Base-by-base conservation (phyloP, 257 asterid genomes). In the Henckelia pumila region DNA sequence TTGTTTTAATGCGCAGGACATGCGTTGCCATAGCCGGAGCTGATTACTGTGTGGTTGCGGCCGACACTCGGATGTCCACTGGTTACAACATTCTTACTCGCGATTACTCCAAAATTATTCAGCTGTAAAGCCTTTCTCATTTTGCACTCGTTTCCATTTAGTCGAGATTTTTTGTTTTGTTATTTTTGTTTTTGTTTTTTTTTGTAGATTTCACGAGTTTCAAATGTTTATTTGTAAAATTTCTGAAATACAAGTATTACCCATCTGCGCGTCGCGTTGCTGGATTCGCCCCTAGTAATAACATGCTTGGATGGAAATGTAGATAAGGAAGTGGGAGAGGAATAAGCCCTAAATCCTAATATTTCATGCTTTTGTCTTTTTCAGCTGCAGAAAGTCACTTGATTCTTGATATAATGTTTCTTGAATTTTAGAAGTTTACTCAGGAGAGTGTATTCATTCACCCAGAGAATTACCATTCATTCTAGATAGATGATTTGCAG, bases 1-100 rank as follows among this genome's bases (percentile, higher is more conserved):
- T 26, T 64, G 72, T 61, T 24, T 11, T 59, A 56, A 14, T 56
- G 28, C 64, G 84, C 83, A 92, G 98, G 79, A 92, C 97, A 5
- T 84, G 89, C 24, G 98, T 89, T 28, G 98, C 98, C 61, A 70
- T 92, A 64, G 98, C 98, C 9, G 98, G 97, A 67, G 81, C 95
- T 11, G 96, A 89, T 82, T 92, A 92, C 85, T 92, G 98, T 60
- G 98, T 92, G 74, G 77, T 92, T 76, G 98, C 98, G 30, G 90
- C 95, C 25, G 96, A 92, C 76, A 92, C 96, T 81, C 88, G 98
- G 49, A 82, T 89, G 95, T 87, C 97, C 71, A 83, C 88, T 17
- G 98, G 96, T 68, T 83, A 80, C 81, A 83, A 67, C 61, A 83
- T 83, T 74, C 97, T 92, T 60, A 87, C 97, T 70, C 97, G 98